These are phyloP conservation scores for Ophidiomyces ophidiicola DNA, from an alignment of 2,329 filamentous ascomycete species.

Conservation along the genomic window DNA sequence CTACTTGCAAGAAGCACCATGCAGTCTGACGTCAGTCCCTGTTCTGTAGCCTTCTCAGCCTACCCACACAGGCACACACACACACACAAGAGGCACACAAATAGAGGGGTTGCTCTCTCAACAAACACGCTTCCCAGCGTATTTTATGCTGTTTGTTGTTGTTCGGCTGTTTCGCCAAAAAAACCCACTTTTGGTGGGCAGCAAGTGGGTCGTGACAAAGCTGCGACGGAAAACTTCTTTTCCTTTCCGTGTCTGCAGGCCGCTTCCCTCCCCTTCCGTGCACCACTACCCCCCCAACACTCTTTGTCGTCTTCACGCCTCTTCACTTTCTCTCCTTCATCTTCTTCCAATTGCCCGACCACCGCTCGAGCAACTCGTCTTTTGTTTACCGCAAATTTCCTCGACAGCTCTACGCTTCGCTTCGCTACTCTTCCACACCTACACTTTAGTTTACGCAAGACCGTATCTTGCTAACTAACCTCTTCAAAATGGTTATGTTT, in stretches of 20 bases:
- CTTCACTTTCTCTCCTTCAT: background rate
- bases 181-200: background rate
- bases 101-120: too few species aligned
- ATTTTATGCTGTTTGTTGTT: background rate
- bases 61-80: too few species aligned
- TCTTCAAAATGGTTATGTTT: constrained; percentile 10
- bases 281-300: too few species aligned
- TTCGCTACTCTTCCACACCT: background rate
- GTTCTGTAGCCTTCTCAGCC: too few species aligned
- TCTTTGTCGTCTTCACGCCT: background rate
- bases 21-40: background rate
- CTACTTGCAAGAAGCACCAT: too few species aligned
- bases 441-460: too few species aligned
- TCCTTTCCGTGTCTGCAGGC: background rate
- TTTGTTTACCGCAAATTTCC: background rate
- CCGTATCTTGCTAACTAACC: background rate
- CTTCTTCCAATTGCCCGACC: background rate
- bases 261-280: background rate
- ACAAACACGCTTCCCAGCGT: too few species aligned
- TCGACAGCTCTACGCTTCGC: background rate
- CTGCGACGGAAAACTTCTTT: constrained; percentile 9
- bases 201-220: background rate
- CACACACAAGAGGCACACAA: too few species aligned
- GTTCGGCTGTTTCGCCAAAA: background rate
- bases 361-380: background rate